These are phyloP conservation scores for Gloeophyllum trabeum DNA, from an alignment of 768 basidiomycete species.

Conservation along the genomic window DNA sequence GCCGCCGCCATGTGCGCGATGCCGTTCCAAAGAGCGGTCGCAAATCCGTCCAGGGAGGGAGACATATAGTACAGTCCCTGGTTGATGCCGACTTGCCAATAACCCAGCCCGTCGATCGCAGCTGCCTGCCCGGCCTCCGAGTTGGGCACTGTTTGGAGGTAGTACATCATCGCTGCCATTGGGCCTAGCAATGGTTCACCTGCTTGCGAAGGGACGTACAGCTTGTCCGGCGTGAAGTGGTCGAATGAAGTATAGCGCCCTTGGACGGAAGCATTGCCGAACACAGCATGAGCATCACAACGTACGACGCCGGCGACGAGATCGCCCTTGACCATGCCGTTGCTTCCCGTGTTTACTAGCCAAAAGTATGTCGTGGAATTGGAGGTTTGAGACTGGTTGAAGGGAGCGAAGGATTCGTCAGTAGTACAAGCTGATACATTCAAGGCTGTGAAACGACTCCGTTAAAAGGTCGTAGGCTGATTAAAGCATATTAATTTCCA, in stretches of 20 bases:
- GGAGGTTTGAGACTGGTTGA: constrained; percentile 1
- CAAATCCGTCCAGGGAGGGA: constrained; percentile 2
- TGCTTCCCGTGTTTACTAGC: no score
- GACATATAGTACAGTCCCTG: not conserved
- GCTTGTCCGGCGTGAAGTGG: constrained; percentile 1
- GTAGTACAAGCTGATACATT: constrained; percentile 4
- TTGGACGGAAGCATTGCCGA: constrained; percentile 7
- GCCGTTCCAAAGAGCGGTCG: constrained; percentile 2
- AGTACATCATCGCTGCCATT: constrained; percentile 6
- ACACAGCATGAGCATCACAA: constrained; percentile 2
- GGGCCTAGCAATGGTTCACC: constrained; percentile 11
- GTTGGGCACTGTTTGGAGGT: not conserved
- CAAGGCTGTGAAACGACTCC: not conserved
- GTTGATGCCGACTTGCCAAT: not conserved
- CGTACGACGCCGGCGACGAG: constrained; percentile 7
- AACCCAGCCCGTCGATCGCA: constrained; percentile 1
- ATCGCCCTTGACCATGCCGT: not conserved
- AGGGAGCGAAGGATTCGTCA: constrained; percentile 1
- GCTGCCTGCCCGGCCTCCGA: not conserved
- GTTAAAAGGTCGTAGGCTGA: not conserved
- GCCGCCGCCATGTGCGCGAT: constrained; percentile 5
- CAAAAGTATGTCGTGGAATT: not conserved
- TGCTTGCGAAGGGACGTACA: constrained; percentile 7
- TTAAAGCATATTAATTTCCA: not conserved
- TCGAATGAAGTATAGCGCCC: constrained; percentile 7